A percentile compares a stretch with the other conserved stretches of the same genome.
phyloP scores from a whole-genome alignment of 2,329 filamentous ascomycete species.

The Dryadomyces quercivorus region DNA sequence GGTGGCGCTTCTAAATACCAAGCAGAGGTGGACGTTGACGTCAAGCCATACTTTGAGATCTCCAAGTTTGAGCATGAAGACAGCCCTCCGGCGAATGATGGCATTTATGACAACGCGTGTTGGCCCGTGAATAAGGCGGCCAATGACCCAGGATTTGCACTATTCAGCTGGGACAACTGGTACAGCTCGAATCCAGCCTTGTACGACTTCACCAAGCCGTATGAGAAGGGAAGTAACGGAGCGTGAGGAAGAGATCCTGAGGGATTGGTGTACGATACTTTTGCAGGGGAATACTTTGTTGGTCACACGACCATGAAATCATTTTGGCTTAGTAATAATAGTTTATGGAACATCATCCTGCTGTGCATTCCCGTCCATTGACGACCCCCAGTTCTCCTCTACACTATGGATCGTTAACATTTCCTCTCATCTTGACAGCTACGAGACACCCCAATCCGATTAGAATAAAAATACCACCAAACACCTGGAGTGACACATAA shows the following conservation, averaged over 20 bases:
- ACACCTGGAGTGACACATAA: too few relatives aligned
- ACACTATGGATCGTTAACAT: too few relatives aligned
- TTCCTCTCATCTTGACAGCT: too few relatives aligned
- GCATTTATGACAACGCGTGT: conserved; percentile 14
- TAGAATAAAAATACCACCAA: too few relatives aligned
- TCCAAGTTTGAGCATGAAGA: not conserved
- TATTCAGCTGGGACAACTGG: conserved; percentile 12
- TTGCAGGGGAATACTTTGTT: too few relatives aligned
- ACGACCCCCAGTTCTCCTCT: too few relatives aligned
- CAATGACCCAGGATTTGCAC: conserved; percentile 13
- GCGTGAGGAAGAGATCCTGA: not conserved
- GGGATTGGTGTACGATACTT: too few relatives aligned
- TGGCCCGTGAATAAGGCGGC: conserved; percentile 11
- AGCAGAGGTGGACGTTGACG: conserved; percentile 4
- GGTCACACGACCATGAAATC: too few relatives aligned
- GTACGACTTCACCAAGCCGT: conserved; percentile 4
- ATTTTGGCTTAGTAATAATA: too few relatives aligned
- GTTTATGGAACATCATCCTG: too few relatives aligned
- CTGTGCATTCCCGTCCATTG: too few relatives aligned
- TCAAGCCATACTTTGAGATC: conserved; percentile 7
- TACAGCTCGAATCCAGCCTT: conserved; percentile 8
- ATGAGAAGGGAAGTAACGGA: not conserved
- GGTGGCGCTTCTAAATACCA: not conserved
- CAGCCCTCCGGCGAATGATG: conserved; percentile 8
- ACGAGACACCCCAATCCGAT: too few relatives aligned